A percentile compares a stretch with the other conserved stretches of the same genome.
These are phyloP conservation scores for Rubroboletus pulcherrimus DNA, from an alignment of 768 basidiomycete genomes.

Conservation along the genomic window DNA sequence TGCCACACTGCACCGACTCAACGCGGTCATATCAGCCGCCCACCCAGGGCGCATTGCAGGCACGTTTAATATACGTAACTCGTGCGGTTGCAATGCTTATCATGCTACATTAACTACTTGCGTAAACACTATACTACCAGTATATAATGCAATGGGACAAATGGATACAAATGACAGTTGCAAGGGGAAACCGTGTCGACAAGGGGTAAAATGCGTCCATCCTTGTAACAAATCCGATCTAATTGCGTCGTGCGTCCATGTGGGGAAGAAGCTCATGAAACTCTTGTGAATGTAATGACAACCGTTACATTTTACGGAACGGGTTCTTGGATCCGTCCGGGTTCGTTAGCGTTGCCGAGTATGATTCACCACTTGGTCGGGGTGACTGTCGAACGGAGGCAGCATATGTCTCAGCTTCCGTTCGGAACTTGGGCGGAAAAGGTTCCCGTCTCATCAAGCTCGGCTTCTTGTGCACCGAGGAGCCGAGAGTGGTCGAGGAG, in stretches of 20 bases:
- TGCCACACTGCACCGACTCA: slow-evolving; percentile 6
- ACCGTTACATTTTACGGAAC: slow-evolving; percentile 41
- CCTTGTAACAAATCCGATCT: slow-evolving; percentile 14
- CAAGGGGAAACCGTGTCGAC: slow-evolving; percentile 1
- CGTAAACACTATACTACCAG: slow-evolving; percentile 6
- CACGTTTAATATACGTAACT: slow-evolving; percentile 15
- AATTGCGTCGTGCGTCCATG: slow-evolving; percentile 24
- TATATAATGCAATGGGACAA: slow-evolving; percentile 13
- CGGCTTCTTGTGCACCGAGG: slow-evolving; percentile 32
- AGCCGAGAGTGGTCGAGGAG: slow-evolving; percentile 44
- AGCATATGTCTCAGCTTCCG: slow-evolving; percentile 62
- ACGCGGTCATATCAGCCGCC: slow-evolving; percentile 23
- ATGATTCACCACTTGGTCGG: slow-evolving; percentile 32
- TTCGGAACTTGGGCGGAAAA: slow-evolving; percentile 31
- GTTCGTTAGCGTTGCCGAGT: slow-evolving; percentile 40
- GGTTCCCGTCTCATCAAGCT: slow-evolving; percentile 28
- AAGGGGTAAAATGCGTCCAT: slow-evolving; percentile 5
- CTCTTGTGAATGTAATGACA: slow-evolving; percentile 4
- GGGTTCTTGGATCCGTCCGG: slow-evolving; percentile 53
- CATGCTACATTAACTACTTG: slow-evolving; percentile 26
- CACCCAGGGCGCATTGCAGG: neutral
- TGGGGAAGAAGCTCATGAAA: slow-evolving; percentile 15
- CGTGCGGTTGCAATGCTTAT: neutral
- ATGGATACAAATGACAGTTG: slow-evolving; percentile 19
- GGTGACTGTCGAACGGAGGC: slow-evolving; percentile 40